Evolutionary conservation across 306 rosid species (phyloP).

Genomic region (Geum urbanum): DNA sequence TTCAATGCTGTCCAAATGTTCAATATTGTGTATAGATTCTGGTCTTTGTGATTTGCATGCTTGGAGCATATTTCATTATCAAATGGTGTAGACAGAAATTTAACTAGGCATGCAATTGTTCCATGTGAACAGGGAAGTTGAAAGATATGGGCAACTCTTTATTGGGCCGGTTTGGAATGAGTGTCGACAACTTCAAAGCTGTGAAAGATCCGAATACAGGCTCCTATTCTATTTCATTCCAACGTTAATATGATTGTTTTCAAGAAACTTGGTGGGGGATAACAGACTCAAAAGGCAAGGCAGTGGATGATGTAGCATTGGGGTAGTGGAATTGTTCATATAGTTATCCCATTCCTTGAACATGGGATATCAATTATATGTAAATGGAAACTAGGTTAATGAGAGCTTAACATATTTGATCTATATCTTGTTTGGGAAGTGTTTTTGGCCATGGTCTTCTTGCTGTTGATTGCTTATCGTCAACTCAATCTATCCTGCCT

Average conservation of each 20-base stretch:
- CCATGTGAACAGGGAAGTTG: slow-evolving; percentile 53
- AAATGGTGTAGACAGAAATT: neutral
- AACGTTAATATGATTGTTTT: slow-evolving; percentile 33
- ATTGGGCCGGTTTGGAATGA: slow-evolving; percentile 94
- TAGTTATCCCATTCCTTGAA: slow-evolving; percentile 4
- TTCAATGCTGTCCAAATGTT: no score
- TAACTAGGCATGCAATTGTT: neutral
- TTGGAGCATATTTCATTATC: neutral
- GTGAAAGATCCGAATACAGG: slow-evolving; percentile 92
- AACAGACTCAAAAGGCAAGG: no score
- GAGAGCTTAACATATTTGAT: neutral
- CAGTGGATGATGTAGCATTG: neutral
- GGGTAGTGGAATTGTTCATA: neutral
- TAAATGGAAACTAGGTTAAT: neutral
- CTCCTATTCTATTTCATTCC: slow-evolving; percentile 79
- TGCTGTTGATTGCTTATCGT: neutral
- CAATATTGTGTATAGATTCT: neutral
- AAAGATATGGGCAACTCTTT: slow-evolving; percentile 91
- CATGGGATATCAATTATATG: neutral
- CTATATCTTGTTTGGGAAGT: neutral
- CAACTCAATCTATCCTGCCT: neutral
- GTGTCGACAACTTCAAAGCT: slow-evolving; percentile 77
- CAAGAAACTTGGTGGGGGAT: neutral
- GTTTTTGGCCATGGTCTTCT: neutral
- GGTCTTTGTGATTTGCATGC: neutral